phyloP scores from a whole-genome alignment of 352 stramenopile species.

The Blastocystis sp. region DNA sequence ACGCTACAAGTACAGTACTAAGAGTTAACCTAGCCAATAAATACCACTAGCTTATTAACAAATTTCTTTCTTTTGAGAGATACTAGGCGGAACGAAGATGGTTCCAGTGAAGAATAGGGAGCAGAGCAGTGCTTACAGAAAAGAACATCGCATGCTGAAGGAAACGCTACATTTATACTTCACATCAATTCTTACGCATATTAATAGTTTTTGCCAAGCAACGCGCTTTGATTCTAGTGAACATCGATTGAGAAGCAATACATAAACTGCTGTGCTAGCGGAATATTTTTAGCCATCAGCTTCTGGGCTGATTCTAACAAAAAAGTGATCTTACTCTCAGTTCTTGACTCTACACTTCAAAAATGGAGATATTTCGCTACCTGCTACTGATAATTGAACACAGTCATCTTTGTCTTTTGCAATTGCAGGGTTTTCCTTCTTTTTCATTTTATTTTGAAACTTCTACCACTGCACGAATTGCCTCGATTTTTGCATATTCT shows the following conservation, averaged over 20 bases:
- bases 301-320: background rate
- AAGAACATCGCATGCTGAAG: background rate
- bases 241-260: background rate
- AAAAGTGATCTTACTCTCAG: background rate
- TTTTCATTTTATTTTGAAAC: background rate
- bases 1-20: background rate
- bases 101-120: background rate
- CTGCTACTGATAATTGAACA: background rate
- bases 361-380: background rate
- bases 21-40: background rate
- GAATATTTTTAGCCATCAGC: background rate
- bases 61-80: background rate
- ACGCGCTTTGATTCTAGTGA: constrained; percentile 7
- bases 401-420: background rate
- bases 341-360: background rate
- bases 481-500: background rate
- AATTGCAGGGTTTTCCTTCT: background rate
- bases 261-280: background rate
- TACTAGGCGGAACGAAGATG: background rate
- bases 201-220: background rate
- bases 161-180: background rate
- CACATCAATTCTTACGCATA: background rate
- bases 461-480: background rate
- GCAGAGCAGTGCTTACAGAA: constrained; percentile 1
- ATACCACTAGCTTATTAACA: background rate